A percentile compares a stretch with the other conserved stretches of the same genome.
Evolutionary conservation across 2,329 filamentous ascomycete genomes (phyloP).

Genomic region (Alternaria incomplexa): DNA sequence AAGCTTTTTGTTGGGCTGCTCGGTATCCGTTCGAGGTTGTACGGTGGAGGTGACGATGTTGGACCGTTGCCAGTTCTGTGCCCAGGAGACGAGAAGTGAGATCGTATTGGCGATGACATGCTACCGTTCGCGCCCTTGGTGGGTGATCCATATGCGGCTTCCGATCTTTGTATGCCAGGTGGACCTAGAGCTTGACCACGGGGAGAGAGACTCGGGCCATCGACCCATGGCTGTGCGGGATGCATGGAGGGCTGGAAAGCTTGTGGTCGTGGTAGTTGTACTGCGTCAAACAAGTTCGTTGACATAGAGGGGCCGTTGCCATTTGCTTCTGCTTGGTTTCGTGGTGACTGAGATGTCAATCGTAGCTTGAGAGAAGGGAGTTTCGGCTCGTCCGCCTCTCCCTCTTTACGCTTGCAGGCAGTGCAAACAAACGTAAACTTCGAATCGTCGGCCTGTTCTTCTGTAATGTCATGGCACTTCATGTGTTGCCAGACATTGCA

Average conservation of each 20-base stretch:
- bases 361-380: conserved; percentile 66
- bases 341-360: conserved; percentile 58
- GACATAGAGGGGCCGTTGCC: conserved; percentile 16
- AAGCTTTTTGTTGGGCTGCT: conserved; percentile 37
- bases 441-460: conserved; percentile 72
- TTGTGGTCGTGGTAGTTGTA: conserved; percentile 29
- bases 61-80: conserved; percentile 26
- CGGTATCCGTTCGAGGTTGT: conserved; percentile 31
- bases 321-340: conserved; percentile 20
- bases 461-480: conserved; percentile 81
- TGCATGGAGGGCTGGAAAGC: conserved; percentile 26
- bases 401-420: conserved; percentile 73
- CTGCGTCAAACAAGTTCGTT: conserved; percentile 22
- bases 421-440: conserved; percentile 88
- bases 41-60: conserved; percentile 44
- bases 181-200: conserved; percentile 53
- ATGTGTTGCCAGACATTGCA: conserved; percentile 98
- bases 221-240: conserved; percentile 42
- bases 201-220: conserved; percentile 54
- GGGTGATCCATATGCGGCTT: conserved; percentile 45
- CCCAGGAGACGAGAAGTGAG: conserved; percentile 29
- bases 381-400: conserved; percentile 67
- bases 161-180: conserved; percentile 48
- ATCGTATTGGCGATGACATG: conserved; percentile 32
- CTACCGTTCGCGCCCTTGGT: conserved; percentile 34